A percentile compares a stretch with the other conserved stretches of the same genome.
phyloP scores from a whole-genome alignment of 2,329 filamentous ascomycete genomes.

The Ophiostoma tasmaniense region DNA sequence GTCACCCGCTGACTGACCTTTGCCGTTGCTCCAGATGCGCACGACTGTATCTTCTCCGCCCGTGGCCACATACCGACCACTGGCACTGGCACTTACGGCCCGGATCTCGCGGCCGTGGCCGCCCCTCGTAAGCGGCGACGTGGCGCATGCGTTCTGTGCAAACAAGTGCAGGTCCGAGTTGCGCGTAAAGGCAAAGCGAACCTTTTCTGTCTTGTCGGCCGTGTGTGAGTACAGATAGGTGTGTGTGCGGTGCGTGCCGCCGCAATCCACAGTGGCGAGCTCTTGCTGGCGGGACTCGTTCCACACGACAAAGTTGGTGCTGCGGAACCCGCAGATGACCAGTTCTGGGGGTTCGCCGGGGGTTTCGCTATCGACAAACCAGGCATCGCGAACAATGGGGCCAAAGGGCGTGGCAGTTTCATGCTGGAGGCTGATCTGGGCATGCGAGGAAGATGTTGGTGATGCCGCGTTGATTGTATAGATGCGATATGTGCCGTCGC shows the following conservation, averaged over 20 bases:
- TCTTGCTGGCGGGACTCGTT: slow-evolving; percentile 65
- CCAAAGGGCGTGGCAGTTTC: slow-evolving; percentile 62
- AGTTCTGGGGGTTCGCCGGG: slow-evolving; percentile 45
- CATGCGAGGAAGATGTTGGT: background rate
- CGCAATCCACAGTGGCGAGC: slow-evolving; percentile 66
- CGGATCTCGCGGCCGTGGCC: slow-evolving; percentile 79
- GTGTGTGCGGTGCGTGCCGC: slow-evolving; percentile 75
- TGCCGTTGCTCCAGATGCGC: slow-evolving; percentile 32
- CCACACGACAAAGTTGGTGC: slow-evolving; percentile 72
- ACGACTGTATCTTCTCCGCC: slow-evolving; percentile 67
- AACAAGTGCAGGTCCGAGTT: slow-evolving; percentile 46
- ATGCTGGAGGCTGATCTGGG: slow-evolving; percentile 48
- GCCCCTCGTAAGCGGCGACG: slow-evolving; percentile 53
- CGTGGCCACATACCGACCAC: slow-evolving; percentile 44
- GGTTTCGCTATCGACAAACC: slow-evolving; percentile 37
- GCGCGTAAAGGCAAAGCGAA: slow-evolving; percentile 66
- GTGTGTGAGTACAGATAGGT: slow-evolving; percentile 33
- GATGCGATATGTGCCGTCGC: slow-evolving; percentile 68
- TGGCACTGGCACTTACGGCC: slow-evolving; percentile 37
- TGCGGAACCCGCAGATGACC: slow-evolving; percentile 71
- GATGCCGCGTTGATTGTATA: slow-evolving; percentile 32
- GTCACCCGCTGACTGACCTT: background rate
- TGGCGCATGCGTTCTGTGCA: slow-evolving; percentile 30
- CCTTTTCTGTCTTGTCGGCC: slow-evolving; percentile 25
- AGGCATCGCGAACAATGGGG: slow-evolving; percentile 65